Evolutionary conservation across 345 rosid species (phyloP), one percentile per base, ranked within the genome.

Genomic region (Salix udensis): DNA sequence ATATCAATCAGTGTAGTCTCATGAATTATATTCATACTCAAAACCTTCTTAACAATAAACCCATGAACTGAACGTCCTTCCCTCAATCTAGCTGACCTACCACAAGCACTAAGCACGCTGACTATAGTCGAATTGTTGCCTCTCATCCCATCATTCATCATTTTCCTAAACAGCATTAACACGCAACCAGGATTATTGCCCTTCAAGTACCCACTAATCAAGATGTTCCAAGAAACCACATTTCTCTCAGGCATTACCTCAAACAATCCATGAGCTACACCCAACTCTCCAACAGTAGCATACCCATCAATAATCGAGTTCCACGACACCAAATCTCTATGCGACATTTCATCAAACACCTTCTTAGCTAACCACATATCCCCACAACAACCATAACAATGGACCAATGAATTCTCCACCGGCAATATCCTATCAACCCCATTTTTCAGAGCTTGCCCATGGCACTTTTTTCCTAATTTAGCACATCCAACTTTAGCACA

Each of bases 1-100:
- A 92, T 85, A 73, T 88, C 85, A 77, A 92, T 66, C 73, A 92
- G 81, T 74, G 92, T 80, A 18, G 94, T 89, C 61, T 77, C 77
- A 30, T 87, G 70, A 44, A 85, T 74, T 65, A 87, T 4, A 71
- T 72, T 87, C 1, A 82, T 72, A 40, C 75, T 81, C 62, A 36
- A 44, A 12, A 74, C 65, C 24, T 23, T 86, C 80, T 80, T 87
- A 30, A 86, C 68, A 68, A 87, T 68, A 79, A 72, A 84, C 34
- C 87, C 96, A 80, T 92, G 94, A 65, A 88, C 89, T 1, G 94
- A 92, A 84, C 88, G 86, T 65, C 97, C 96, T 67, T 92, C 92
- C 61, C 82, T 89, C 44, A 87, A 18, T 70, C 95, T 89, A 64
- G 86, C 86, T 5, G 95, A 91, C 87, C 87, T 83, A 3, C 89